These are phyloP conservation scores for Eutrema salsugineum DNA, from an alignment of 441 rosid species.

Conservation along the genomic window DNA sequence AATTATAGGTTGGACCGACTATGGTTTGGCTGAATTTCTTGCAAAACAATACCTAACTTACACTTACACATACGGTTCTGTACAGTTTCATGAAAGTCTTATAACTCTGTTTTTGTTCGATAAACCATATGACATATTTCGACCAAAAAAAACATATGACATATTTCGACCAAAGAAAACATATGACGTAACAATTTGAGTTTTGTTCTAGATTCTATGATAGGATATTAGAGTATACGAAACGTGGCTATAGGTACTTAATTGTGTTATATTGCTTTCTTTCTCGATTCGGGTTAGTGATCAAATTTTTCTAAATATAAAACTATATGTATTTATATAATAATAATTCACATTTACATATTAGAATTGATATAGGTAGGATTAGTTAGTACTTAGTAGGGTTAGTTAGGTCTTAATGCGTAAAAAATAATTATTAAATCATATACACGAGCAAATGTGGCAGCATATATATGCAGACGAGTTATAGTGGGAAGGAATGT, in stretches of 20 bases:
- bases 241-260: not conserved
- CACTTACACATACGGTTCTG: not conserved
- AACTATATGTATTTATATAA: not conserved
- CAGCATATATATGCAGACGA: not conserved
- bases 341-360: not conserved
- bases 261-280: not conserved
- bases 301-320: not conserved
- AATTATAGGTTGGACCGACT: no score
- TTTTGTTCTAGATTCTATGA: not conserved
- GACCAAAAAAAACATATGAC: no score
- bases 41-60: not conserved
- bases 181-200: not conserved
- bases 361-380: slow-evolving; percentile 1
- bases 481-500: slow-evolving; percentile 11
- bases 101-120: not conserved
- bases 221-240: not conserved
- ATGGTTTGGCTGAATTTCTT: no score
- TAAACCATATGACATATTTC: not conserved
- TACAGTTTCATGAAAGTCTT: not conserved
- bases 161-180: no score
- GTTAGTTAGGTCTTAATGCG: slow-evolving; percentile 5
- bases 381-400: slow-evolving; percentile 12
- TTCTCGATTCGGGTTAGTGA: not conserved
- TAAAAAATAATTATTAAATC: not conserved
- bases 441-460: slow-evolving; percentile 16